Base-by-base conservation (phyloP, 83 land plant species). In the Thuja plicata region DNA sequence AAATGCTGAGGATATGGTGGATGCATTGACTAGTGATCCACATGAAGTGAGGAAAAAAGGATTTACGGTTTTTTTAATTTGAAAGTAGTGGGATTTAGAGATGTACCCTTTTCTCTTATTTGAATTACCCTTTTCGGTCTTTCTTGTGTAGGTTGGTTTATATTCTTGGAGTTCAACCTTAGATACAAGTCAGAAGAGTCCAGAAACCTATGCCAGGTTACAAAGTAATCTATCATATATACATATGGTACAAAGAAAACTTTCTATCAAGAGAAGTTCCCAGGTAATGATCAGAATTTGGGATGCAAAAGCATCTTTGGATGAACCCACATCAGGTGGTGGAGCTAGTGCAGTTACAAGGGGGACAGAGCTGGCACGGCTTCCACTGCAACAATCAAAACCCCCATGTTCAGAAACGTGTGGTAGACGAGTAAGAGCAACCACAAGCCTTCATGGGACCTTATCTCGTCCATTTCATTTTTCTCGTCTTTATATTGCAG, bases 11-110 rank as follows among this genome's bases (percentile, higher is more conserved):
- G 95, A 91, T 32, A 86, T 96, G 13, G 88, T 97, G 81, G 97
- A 96, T 92, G 94, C 94, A 46, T 90, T 97, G 45, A 96, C 97
- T 37, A 94, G 89, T 90, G 99, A 97, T 84, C 95, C 98, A 46
- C 92, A 89, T 34, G 94, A 95, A 95, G 98, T 97, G 94, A 27
- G 48, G 24, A 79, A 38, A 79, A 17, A 19, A 38, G 40, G n/a
- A 34, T 66, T 66, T 66, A 24, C 73, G 27, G 71, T 66, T 66
- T 66, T 66, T 66, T 66, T 60, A 8, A 21, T 60, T 66, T 66
- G 30, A 27, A 66, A 66, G 32, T 66, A 24, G 9, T 66, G 0
- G 73, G 9, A 66, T 7, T 27, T 66, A 66, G 8, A 66, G 73
- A 66, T 27, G n/a, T 6, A 66, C n/a, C 30, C 30, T 66, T 27